phyloP scores from a whole-genome alignment of 2,329 filamentous ascomycete species.

The Trichophyton benhamiae region DNA sequence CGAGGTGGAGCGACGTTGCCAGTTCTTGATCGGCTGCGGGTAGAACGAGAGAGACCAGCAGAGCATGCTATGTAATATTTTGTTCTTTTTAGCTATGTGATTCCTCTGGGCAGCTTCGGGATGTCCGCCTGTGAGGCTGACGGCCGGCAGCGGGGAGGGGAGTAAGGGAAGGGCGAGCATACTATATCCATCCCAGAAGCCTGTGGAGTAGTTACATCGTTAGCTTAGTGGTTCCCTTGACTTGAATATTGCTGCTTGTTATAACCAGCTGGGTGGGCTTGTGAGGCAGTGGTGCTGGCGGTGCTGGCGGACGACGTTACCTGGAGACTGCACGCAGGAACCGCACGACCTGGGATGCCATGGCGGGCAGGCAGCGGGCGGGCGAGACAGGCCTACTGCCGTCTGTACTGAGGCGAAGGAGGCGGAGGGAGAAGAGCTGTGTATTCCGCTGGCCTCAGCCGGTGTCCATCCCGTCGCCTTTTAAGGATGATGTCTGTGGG shows the following conservation, averaged over 20 bases:
- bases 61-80: constrained; percentile 36
- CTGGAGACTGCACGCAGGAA: constrained; percentile 33
- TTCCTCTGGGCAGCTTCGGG: background rate
- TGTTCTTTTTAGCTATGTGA: background rate
- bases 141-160: background rate
- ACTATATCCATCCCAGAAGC: constrained; percentile 63
- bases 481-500: background rate
- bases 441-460: background rate
- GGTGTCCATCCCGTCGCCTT: background rate
- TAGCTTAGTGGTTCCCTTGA: no score
- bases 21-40: constrained; percentile 76
- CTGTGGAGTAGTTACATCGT: constrained; percentile 32
- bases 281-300: background rate
- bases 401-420: background rate
- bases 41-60: constrained; percentile 88
- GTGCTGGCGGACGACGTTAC: constrained; percentile 19
- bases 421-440: background rate
- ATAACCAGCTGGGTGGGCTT: no score
- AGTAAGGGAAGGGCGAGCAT: constrained; percentile 16
- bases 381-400: background rate
- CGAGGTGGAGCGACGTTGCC: constrained; percentile 58
- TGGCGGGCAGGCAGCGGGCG: constrained; percentile 6
- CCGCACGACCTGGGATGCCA: constrained; percentile 24
- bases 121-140: background rate
- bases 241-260: background rate